Evolutionary conservation across 2,329 filamentous ascomycete genomes (phyloP), one percentile per base, ranked within the genome.

Genomic region (Neocucurbitaria cava): DNA sequence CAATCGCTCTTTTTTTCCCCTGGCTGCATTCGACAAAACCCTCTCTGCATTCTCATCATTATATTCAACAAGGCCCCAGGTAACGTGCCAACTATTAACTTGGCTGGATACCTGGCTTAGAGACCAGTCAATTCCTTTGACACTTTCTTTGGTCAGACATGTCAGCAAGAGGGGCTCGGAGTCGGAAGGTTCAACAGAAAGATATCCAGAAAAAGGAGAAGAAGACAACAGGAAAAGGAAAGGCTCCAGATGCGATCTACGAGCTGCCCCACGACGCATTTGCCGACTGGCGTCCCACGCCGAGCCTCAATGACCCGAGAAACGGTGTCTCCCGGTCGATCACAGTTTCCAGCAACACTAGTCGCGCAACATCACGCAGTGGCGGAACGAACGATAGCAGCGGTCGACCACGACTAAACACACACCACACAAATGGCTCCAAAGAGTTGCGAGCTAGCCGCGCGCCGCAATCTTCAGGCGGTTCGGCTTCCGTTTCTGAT

Each of bases 161-260:
- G 76, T 76, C 76, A 26, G 75, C 73, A 50, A 63, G 76, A 65
- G 76, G 76, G 33, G 75, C 75, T 13, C 65, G 73, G 20, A 73
- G 73, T 49, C 71, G 76, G 5, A 78, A 78, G 60, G 72, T 70
- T n/a, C 69, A 75, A 49, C 63, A 68, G 28, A 77, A 77, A 52
- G 68, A 76, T 35, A 74, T 77, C 13, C 64, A 76, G 46, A 78
- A 77, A 60, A 71, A 70, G 44, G 76, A 76, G 52, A 76, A 75
- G 58, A 77, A 75, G 54, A 47, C 58, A 11, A 58, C 66, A n/a
- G 63, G 64, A 13, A 74, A 75, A 43, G 57, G 61, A 5, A 73
- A 71, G 46, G 59, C 57, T n/a, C 54, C 66, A 30, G 68, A 72
- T 24, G 41, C 57, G 7, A 54, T 62, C 26, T 56, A 54, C n/a